Evolutionary conservation across 2,329 filamentous ascomycete genomes (phyloP), one percentile per base, ranked within the genome.

Genomic region (Sarocladium brachiariae): DNA sequence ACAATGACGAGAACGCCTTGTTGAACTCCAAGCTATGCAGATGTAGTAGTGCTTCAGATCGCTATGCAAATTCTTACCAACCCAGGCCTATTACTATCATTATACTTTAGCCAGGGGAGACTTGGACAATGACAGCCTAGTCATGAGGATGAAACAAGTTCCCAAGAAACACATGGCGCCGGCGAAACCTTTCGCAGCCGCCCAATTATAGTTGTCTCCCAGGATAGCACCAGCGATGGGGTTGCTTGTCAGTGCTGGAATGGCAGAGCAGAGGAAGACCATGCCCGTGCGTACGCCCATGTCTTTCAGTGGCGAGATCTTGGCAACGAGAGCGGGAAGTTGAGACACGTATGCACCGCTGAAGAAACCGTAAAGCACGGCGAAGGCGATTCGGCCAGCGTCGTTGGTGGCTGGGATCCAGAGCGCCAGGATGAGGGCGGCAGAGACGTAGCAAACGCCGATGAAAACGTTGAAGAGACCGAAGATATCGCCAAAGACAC

Each of bases 331-430:
- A 0, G 81, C 73, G 0, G 83, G 80, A 0, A 71, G 69, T 16
- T 86, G 65, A 1, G 76, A 75, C 14, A 83, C 76, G 54, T 79
- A 82, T 2, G 76, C 75, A 9, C 83, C 83, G 1, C 76, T 79
- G n/a, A 72, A 72, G 59, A 86, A 84, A 6, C 83, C 83, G 54
- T 82, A 86, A 1, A 84, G 59, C 2, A 72, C 70, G 3, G 75
- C 72, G 60, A 84, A 86, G 13, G 78, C 67, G 45, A 85, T 75
- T 48, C 79, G 74, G 1, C 74, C 70, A 0, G 72, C 71, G 4
- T 62, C 63, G 11, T 58, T 69, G 31, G 49, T 52, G 31, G 60
- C 69, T 0, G 65, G 63, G 4, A 70, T 59, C 68, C 68, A 70
- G 18, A 81, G 60, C 33, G 56, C 66, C 6, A 70, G 59, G 5